Evolutionary conservation across 169 alveolate genomes (phyloP).

Genomic region (Plasmodium cynomolgi): DNA sequence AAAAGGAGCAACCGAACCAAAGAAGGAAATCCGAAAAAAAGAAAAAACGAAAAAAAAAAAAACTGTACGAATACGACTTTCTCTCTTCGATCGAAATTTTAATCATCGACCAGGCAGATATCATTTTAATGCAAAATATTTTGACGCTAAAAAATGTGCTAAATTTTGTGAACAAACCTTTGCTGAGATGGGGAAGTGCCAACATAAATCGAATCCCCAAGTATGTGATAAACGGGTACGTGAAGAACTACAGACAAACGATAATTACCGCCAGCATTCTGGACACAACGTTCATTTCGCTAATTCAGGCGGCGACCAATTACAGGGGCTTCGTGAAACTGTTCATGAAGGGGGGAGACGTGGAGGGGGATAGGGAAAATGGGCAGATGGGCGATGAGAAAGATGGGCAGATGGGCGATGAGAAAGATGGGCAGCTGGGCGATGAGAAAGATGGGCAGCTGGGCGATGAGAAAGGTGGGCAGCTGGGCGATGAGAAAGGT

Average conservation of each 20-base stretch:
- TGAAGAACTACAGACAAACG: constrained; percentile 73
- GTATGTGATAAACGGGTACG: constrained; percentile 48
- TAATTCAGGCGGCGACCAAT: constrained; percentile 35
- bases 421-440: neutral
- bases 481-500: neutral
- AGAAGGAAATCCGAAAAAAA: neutral
- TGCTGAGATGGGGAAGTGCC: constrained; percentile 63
- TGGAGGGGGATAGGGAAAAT: neutral
- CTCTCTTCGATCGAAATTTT: constrained; percentile 90
- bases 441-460: neutral
- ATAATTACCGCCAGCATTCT: constrained; percentile 51
- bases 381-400: neutral
- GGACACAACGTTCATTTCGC: constrained; percentile 57
- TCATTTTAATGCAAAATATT: constrained; percentile 89
- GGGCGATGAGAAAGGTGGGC: neutral
- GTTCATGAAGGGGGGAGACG: constrained; percentile 12
- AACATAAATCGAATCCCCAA: constrained; percentile 67
- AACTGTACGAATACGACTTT: constrained; percentile 83
- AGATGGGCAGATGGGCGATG: neutral
- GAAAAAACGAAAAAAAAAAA: constrained; percentile 5
- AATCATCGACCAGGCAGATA: constrained; percentile 87
- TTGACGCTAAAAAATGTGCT: constrained; percentile 65
- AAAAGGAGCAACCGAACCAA: constrained; percentile 16
- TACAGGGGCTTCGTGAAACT: constrained; percentile 44
- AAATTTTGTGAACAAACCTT: constrained; percentile 62